phyloP scores from a whole-genome alignment of 1,284 basidiomycete genomes.

The Mrakiaceae sp. region DNA sequence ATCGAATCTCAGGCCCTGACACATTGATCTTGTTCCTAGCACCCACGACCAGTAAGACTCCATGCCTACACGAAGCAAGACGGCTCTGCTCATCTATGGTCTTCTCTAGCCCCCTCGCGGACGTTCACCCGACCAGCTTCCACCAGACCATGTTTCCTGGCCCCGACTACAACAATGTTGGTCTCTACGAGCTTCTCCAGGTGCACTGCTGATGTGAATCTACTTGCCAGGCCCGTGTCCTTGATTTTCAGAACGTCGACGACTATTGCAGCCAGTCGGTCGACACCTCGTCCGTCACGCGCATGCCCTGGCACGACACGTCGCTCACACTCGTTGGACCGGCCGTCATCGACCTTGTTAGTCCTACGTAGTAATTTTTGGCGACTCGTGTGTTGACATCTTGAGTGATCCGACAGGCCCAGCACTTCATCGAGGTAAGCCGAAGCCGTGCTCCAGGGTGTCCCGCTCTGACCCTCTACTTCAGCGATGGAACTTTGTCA shows the following conservation, averaged over 20 bases:
- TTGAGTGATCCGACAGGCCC: constrained; percentile 31
- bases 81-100: too few species aligned
- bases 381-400: too few species aligned
- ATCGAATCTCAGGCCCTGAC: not conserved
- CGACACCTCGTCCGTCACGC: constrained; percentile 11
- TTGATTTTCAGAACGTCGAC: constrained; percentile 71
- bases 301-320: constrained; percentile 37
- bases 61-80: too few species aligned
- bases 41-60: constrained; percentile 49
- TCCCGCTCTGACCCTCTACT: not conserved
- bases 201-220: too few species aligned
- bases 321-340: constrained; percentile 70
- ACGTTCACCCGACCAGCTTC: constrained; percentile 79
- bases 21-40: not conserved
- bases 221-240: constrained; percentile 40
- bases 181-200: not conserved
- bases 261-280: constrained; percentile 37
- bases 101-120: constrained; percentile 54
- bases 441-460: not conserved
- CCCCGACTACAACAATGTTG: constrained; percentile 70
- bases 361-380: too few species aligned
- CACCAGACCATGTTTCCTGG: constrained; percentile 75
- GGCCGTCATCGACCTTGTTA: constrained; percentile 64
- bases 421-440: constrained; percentile 80
- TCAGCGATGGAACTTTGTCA: constrained; percentile 36